A percentile compares a stretch with the other conserved stretches of the same genome.
Evolutionary conservation across 2,329 filamentous ascomycete genomes (phyloP).

Genomic region (Fusarium globosum): DNA sequence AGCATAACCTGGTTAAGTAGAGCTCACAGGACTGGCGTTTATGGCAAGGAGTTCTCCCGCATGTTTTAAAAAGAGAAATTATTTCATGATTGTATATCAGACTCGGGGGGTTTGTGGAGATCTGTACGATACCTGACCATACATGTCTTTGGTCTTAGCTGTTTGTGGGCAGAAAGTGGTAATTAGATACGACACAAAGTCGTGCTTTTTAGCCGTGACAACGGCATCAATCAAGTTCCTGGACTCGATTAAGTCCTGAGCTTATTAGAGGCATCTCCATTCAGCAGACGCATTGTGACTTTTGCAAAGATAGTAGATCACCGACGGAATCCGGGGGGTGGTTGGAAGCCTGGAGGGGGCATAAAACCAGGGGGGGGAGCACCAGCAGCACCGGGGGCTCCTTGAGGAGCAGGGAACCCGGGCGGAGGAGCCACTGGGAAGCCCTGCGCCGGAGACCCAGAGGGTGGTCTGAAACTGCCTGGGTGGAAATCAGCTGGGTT

Average conservation of each 20-base stretch:
- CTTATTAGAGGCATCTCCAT: conserved; percentile 27
- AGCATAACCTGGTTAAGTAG: conserved; percentile 18
- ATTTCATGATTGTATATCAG: conserved; percentile 45
- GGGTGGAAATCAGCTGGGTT: conserved; percentile 63
- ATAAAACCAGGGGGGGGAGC: conserved; percentile 57
- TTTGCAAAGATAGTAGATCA: conserved; percentile 39
- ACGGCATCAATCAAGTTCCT: conserved; percentile 28
- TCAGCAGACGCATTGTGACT: conserved; percentile 18
- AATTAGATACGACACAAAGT: conserved; percentile 36
- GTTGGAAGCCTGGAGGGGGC: conserved; percentile 58
- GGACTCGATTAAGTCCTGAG: conserved; percentile 27
- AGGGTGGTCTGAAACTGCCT: conserved; percentile 54
- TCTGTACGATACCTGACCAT: conserved; percentile 41
- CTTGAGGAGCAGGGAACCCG: conserved; percentile 53
- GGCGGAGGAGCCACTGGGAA: conserved; percentile 55
- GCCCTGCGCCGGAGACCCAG: conserved; percentile 52
- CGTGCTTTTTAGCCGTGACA: conserved; percentile 28
- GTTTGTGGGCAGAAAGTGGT: conserved; percentile 25
- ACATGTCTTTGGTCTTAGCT: conserved; percentile 33
- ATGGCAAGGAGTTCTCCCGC: conserved; percentile 41
- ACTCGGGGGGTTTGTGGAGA: conserved; percentile 25
- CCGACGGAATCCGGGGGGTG: conserved; percentile 58
- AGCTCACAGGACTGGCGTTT: conserved; percentile 37
- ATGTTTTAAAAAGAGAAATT: conserved; percentile 38
- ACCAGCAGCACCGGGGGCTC: conserved; percentile 46